phyloP scores from a whole-genome alignment of 1,139 yeast genomes.

The Debaryomycetaceae sp. region DNA sequence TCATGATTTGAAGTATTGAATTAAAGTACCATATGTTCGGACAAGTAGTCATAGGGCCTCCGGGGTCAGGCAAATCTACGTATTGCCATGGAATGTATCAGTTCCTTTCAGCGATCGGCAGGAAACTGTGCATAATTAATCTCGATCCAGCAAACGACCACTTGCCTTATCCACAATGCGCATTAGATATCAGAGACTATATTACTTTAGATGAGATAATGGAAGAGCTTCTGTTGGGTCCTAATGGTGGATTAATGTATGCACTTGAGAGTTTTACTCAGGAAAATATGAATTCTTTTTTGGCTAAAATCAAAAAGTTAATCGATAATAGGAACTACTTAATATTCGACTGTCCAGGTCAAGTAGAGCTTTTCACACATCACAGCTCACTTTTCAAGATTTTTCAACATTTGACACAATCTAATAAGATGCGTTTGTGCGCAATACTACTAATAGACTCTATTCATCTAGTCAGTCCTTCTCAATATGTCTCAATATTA shows the following conservation, averaged over 20 bases:
- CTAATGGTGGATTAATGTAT: constrained; percentile 91
- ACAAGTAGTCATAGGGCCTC: constrained; percentile 94
- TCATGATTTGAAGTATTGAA: neutral
- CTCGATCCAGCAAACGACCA: constrained; percentile 94
- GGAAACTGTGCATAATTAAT: constrained; percentile 78
- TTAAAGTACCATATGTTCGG: constrained; percentile 51
- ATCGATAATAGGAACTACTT: constrained; percentile 63
- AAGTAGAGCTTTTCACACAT: constrained; percentile 47
- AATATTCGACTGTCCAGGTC: constrained; percentile 79
- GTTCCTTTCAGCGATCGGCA: constrained; percentile 88
- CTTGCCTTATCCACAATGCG: constrained; percentile 69
- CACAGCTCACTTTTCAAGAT: constrained; percentile 38
- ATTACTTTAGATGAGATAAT: constrained; percentile 86
- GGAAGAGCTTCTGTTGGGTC: constrained; percentile 80
- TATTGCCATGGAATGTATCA: constrained; percentile 91
- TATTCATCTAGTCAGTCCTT: constrained; percentile 79
- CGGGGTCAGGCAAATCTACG: constrained; percentile 96
- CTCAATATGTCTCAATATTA: constrained; percentile 84
- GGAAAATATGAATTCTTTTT: constrained; percentile 51
- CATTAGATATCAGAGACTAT: constrained; percentile 83
- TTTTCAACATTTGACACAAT: constrained; percentile 35
- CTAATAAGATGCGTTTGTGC: constrained; percentile 67
- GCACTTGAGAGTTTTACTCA: constrained; percentile 68
- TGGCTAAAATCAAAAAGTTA: constrained; percentile 54
- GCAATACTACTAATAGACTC: constrained; percentile 88